phyloP scores from a whole-genome alignment of 352 stramenopile genomes.

The Pythium oligandrum region DNA sequence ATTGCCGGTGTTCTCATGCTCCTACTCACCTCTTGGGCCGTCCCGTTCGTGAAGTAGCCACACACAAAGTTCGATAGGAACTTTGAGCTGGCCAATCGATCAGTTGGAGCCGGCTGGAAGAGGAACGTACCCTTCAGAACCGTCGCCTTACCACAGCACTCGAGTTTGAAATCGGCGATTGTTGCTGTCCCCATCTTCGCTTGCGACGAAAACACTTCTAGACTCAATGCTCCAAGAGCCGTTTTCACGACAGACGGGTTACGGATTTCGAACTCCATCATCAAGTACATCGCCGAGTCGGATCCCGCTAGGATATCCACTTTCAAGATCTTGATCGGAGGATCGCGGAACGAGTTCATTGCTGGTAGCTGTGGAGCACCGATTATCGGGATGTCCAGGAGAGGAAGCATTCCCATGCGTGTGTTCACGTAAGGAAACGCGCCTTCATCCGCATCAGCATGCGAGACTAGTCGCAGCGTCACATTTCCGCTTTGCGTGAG shows the following conservation, averaged over 20 bases:
- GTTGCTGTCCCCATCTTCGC: slow-evolving; percentile 50
- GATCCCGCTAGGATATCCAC: slow-evolving; percentile 64
- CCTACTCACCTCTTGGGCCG: slow-evolving; percentile 48
- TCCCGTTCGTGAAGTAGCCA: slow-evolving; percentile 69
- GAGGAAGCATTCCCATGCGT: slow-evolving; percentile 64
- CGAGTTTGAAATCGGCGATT: slow-evolving; percentile 58
- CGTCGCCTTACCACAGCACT: slow-evolving; percentile 55
- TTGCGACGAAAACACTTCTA: slow-evolving; percentile 47
- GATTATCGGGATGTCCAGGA: slow-evolving; percentile 56
- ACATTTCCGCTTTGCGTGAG: slow-evolving; percentile 55
- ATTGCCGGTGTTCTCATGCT: background rate
- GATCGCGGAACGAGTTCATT: slow-evolving; percentile 68
- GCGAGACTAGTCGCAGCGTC: slow-evolving; percentile 49
- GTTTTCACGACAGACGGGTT: slow-evolving; percentile 73
- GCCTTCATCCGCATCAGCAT: slow-evolving; percentile 10
- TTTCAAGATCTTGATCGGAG: slow-evolving; percentile 50
- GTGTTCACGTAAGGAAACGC: slow-evolving; percentile 68
- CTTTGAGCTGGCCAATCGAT: slow-evolving; percentile 27
- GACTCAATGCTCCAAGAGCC: slow-evolving; percentile 40
- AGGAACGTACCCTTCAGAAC: slow-evolving; percentile 52
- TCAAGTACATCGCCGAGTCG: slow-evolving; percentile 41
- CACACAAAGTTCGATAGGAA: slow-evolving; percentile 86
- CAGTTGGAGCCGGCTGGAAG: slow-evolving; percentile 34
- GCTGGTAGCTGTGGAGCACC: slow-evolving; percentile 45
- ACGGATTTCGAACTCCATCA: slow-evolving; percentile 61